Evolutionary conservation across 148 eudicot species (phyloP), one percentile per base, ranked within the genome.

Genomic region (Hydrangea macrophylla): DNA sequence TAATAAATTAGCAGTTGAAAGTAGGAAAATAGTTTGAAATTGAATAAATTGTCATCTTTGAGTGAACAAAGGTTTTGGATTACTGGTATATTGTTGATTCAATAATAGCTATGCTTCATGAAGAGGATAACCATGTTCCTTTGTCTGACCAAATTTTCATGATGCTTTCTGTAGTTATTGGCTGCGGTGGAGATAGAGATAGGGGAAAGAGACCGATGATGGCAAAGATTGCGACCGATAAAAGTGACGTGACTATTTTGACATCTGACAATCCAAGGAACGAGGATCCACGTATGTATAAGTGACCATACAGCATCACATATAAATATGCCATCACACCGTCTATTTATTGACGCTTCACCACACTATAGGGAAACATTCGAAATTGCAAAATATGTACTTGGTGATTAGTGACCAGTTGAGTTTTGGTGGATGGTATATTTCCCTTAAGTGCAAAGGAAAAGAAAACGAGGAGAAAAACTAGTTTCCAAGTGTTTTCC

Each of bases 181-280:
- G 99, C 72, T 88, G 91, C 71, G 71, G 75, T 54, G 99, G 99
- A 40, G 97, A 91, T 55, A 71, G 54, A 1, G 97, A 94, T 35
- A 82, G 96, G 78, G 99, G 93, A 62, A 94, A 94, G 83, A 85
- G 99, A 75, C 99, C 99, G 11, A 28, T 87, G 83, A 85, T 94
- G 91, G 73, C 99, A 9, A 94, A 94, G 80, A 84, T 94, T 60
- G 89, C 97, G 5, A 94, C 97, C 40, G 93, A 90, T 28, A 94
- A 94, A 81, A 94, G 99, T 76, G 96, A 94, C 44, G 91, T 91
- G 55, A 94, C 99, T 42, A 78, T 94, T 80, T 66, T 94, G 82
- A 94, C 99, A 64, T 88, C 99, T 23, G 99, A 94, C 82, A 94
- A 90, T 79, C 96, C 97, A 32, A 82, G 78, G 71, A 88, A 64